A percentile compares a stretch with the other conserved stretches of the same genome.
These are phyloP conservation scores for Westerdykella sp. DNA, from an alignment of 2,329 filamentous ascomycete species.

Conservation along the genomic window DNA sequence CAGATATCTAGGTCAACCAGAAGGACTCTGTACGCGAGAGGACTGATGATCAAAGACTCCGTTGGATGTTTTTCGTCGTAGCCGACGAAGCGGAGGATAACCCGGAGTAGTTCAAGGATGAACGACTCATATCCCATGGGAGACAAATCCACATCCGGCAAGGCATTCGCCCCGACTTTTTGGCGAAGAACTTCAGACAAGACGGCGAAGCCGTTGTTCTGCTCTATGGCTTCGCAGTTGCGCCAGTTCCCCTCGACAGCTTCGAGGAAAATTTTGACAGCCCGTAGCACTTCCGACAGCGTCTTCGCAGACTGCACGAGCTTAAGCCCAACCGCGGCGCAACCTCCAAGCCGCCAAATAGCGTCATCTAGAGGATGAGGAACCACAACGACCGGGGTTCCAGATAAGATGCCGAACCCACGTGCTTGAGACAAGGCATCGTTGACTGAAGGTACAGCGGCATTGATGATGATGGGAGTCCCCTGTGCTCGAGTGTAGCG, in stretches of 20 bases:
- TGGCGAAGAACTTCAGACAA: constrained; percentile 75
- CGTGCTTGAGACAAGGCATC: constrained; percentile 77
- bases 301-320: constrained; percentile 71
- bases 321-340: constrained; percentile 76
- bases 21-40: constrained; percentile 84
- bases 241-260: constrained; percentile 89
- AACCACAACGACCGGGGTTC: constrained; percentile 71
- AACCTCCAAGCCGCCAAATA: constrained; percentile 88
- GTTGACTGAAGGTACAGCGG: constrained; percentile 77
- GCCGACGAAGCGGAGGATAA: constrained; percentile 80
- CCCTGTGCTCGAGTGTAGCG: constrained; percentile 66
- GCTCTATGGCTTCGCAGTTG: constrained; percentile 97
- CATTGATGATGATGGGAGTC: constrained; percentile 79
- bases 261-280: constrained; percentile 77
- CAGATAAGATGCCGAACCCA: constrained; percentile 75
- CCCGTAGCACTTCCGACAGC: constrained; percentile 63
- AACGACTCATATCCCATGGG: constrained; percentile 46
- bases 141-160: constrained; percentile 36
- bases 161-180: constrained; percentile 58
- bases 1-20: constrained; percentile 91
- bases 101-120: constrained; percentile 58
- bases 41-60: constrained; percentile 91
- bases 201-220: constrained; percentile 88
- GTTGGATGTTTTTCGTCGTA: constrained; percentile 75
- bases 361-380: constrained; percentile 87